Base-by-base conservation (phyloP, 331 rosid genomes). In the Ulmus americana region DNA sequence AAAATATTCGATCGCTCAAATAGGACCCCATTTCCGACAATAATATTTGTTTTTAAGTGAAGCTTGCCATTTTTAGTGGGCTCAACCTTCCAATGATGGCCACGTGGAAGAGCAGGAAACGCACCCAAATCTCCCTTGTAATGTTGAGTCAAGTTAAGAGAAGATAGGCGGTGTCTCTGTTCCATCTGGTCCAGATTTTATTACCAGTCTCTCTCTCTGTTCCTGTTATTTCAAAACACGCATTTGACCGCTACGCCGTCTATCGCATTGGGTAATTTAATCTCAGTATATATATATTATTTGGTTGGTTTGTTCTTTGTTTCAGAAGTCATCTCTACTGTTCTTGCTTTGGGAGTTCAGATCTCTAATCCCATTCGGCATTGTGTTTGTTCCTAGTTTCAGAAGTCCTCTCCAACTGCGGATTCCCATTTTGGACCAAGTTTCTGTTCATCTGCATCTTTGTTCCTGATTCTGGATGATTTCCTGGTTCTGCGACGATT, bases 401-500 rank as follows among this genome's bases (percentile, higher is more conserved):
- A 35, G 15, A n/a, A 59, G n/a, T n/a, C n/a, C 10, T 6, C 3
- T 4, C 7, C 20, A 0, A 11, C 35, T 28, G 35, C 2, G 35
- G 35, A 2, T 28, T 53, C 77, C 67, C 70, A 55, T 66, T 59
- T 3, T 18, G 64, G 44, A 59, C 44, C 61, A 55, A 70, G 57
- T 28, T 55, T 47, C 45, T 52, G 14, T 13, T 20, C 35, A 35
- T 57, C 69, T 64, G 55, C 76, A 73, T 69, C 69, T 68, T 40
- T 69, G 49, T 70, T 60, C 8, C 70, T 52, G 80, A 28, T 73
- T 76, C 42, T 67, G 70, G 48, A 6, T 46, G 49, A 69, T 12
- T 70, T 60, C 18, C 7, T 18, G 50, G 4, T 74, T 45, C 48
- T 50, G 16, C 56, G 60, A 40, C 55, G 61, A 5, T 57, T 74